Base-by-base conservation (phyloP, 306 rosid species). In the Begonia peltatifolia region DNA sequence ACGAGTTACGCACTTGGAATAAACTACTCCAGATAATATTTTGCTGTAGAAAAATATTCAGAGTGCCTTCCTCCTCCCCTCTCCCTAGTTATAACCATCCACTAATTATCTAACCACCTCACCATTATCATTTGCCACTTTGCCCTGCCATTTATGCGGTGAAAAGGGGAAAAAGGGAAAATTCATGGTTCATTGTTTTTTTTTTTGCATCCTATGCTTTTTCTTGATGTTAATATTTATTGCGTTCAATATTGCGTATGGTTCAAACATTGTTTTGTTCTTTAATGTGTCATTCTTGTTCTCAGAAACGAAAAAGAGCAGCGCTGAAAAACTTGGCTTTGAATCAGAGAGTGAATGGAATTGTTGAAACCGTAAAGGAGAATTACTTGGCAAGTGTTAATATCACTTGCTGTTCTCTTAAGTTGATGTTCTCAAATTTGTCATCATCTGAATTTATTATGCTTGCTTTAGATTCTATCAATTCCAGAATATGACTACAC, bases 311-410 rank as follows among this genome's bases (percentile, higher is more conserved):
- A 44, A 81, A 67, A 68, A 69, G 71, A 63, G 94, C 72, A 55
- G 70, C 79, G 46, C 60, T 13, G 5, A 69, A 44, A 65, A 76
- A 61, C 69, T 66, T 86, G 70, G 82, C 64, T 66, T 54, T 81
- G 62, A 71, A 83, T 65, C 87, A 86, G 77, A 71, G 68, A 3
- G 95, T 86, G 47, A 79, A 80, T 62, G 84, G 92, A 46, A 63
- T 71, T 10, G 94, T 90, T 55, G 95, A 90, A 80, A 65, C 81
- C 59, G 88, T 78, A 63, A 90, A 83, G 71, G 94, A 90, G 57
- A 76, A 75, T 72, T 90, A 90, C 79, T 55, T 86, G 94, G 97
- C 64, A 78, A 78, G 97, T 80, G 47, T 58, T 54, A 43, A 20
- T 15, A 47, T 60, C 9, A 12, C 69, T 11, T 48, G 54, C 68